Base-by-base conservation (phyloP, 805 yeast species). In the Starmerella floricola region DNA sequence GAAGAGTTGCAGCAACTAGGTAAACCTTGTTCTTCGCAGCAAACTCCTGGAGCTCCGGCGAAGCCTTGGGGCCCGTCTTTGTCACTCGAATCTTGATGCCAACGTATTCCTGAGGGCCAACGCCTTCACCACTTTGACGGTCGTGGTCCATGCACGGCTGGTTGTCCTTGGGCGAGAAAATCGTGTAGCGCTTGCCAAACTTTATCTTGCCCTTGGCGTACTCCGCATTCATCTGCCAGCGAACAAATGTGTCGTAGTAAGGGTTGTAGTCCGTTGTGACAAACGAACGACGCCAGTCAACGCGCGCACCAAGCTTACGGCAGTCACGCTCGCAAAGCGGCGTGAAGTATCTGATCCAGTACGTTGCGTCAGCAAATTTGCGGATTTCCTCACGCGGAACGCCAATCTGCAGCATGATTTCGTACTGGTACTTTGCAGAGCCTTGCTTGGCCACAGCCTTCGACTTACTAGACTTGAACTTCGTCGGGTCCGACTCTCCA, bases 101-200 rank as follows among this genome's bases (percentile, higher is more conserved):
- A 27, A 84, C 77, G 64, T 91, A 91, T 64, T 91, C 98, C 67
- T 91, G 97, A 32, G 98, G 96, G 53, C 79, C 73, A 34, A 91
- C 91, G 63, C 93, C 97, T 68, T 91, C 98, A 61, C 98, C 98
- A 38, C 88, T 75, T 64, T 74, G 81, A 72, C 98, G 79, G 66
- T 91, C 98, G 64, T 91, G 98, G 65, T 91, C 98, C 88, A 91
- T 87, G 72, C 98, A 91, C 31, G 98, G 93, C 71, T 91, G 98
- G 51, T 96, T 96, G 65, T 91, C 98, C 67, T 83, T 88, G 61
- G 86, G 94, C 32, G 97, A 87, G 67, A 84, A 91, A 57, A 91
- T 84, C 53, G 98, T 91, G 71, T 86, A 84, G 68, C 98, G 79
- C 69, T 88, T 94, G 64, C 98, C 98, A 55, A 91, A 91, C 69